Base-by-base conservation (phyloP, 768 basidiomycete genomes). In the Pleurotus tuoliensis region DNA sequence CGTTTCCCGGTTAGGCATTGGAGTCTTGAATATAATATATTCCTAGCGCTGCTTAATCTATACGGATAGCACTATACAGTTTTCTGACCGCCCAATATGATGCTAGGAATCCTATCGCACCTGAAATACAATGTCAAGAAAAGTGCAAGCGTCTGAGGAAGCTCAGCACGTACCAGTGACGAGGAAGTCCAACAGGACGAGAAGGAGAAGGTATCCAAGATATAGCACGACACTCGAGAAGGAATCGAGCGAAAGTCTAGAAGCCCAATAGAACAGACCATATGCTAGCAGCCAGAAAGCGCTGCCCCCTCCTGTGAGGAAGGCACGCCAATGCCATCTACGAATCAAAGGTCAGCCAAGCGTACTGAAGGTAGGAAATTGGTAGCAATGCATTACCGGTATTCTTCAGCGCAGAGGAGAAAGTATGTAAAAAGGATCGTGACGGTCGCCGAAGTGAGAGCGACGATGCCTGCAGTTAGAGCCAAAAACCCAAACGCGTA, bases 401-500 rank as follows among this genome's bases (percentile, higher is more conserved):
- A 98, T 64, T 98, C 94, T 69, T 98, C 96, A 5, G 93, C 90
- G 60, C 95, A 98, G 13, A 98, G 80, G 51, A 84, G 78, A 72
- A 98, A 97, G 72, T 98, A 94, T 3, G 87, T 87, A 69, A 91
- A 91, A 13, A 92, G 78, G 60, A 98, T 92, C 4, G 92, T 84
- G 40, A 94, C 90, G 0, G 95, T 96, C 3, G 94, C 95, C 0
- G 93, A 89, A 13, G 94, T 97, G 27, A 98, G 74, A 48, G 80
- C 80, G 24, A 94, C 90, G 25, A 98, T 84, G 12, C 81, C 80
- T 50, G 89, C 88, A 0, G 94, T 95, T 54, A 98, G 73, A 24
- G 93, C 90, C 44, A 98, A 72, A 75, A 98, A 98, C 13, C 96
- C 96, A 67, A 98, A 98, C 9, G 96, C 96, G 68, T 97, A 98